A percentile compares a stretch with the other conserved stretches of the same genome.
Evolutionary conservation across 306 rosid species (phyloP).

Genomic region (Acacia confusa): DNA sequence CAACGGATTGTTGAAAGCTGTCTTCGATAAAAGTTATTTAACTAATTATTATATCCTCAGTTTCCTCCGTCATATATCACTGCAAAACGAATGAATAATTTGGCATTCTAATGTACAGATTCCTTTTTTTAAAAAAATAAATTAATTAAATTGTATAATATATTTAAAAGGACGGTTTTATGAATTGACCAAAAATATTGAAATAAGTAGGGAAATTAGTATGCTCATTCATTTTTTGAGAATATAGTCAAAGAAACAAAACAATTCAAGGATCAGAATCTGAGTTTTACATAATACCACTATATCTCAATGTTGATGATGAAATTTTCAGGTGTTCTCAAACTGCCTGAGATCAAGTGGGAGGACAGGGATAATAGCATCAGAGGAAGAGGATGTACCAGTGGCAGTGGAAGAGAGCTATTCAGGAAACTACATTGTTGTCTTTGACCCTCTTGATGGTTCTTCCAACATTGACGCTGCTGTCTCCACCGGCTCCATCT

Average conservation of each 20-base stretch:
- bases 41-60: too few species aligned
- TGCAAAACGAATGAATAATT: neutral
- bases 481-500: slow-evolving; percentile 95
- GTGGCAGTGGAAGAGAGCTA: slow-evolving; percentile 99
- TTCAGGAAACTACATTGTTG: slow-evolving; percentile 95
- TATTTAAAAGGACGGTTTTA: neutral
- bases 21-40: neutral
- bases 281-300: neutral
- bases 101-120: neutral
- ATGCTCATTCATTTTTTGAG: neutral
- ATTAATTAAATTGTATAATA: neutral
- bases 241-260: neutral
- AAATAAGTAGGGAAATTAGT: neutral
- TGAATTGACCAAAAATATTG: neutral
- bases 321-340: slow-evolving; percentile 68
- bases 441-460: slow-evolving; percentile 96
- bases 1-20: neutral
- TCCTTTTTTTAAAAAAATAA: neutral
- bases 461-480: slow-evolving; percentile 98
- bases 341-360: slow-evolving; percentile 97
- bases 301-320: neutral
- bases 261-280: neutral
- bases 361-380: slow-evolving; percentile 95
- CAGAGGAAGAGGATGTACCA: slow-evolving; percentile 98
- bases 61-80: neutral